Conservation (phyloP, 129 eudicot species). For the Tagetes erecta region DNA sequence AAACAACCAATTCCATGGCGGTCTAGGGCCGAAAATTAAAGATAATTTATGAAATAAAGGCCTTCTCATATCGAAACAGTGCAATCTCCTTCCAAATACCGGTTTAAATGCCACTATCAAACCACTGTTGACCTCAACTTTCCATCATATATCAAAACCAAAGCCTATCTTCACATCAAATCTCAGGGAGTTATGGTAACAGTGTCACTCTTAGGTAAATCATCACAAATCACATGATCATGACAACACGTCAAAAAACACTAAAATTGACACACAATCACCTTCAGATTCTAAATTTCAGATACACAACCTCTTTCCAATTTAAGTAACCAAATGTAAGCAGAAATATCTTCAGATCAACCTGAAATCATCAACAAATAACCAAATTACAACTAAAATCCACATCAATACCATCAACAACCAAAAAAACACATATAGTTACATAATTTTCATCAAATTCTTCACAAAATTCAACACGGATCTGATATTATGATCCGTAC, state of each 20-base stretch:
- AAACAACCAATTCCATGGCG: conserved; percentile 74
- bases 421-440: conserved; percentile 4
- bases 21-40: conserved; percentile 58
- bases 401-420: conserved; percentile 22
- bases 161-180: conserved; percentile 42
- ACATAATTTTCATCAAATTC: conserved; percentile 17
- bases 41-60: conserved; percentile 61
- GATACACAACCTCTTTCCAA: conserved; percentile 18
- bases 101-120: conserved; percentile 9
- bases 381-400: conserved; percentile 15
- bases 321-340: conserved; percentile 24
- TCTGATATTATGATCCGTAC: conserved; percentile 7
- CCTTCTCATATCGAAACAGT: conserved; percentile 74
- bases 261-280: conserved; percentile 17
- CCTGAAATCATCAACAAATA: neutral
- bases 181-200: conserved; percentile 18
- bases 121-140: conserved; percentile 38
- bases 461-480: conserved; percentile 24
- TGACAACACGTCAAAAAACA: conserved; percentile 28
- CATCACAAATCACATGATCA: conserved; percentile 17
- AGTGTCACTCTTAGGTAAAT: neutral
- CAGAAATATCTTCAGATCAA: neutral
- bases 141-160: conserved; percentile 35
- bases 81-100: conserved; percentile 30
- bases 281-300: no score